phyloP scores from a whole-genome alignment of 148 eudicot genomes.

The Silene conica region DNA sequence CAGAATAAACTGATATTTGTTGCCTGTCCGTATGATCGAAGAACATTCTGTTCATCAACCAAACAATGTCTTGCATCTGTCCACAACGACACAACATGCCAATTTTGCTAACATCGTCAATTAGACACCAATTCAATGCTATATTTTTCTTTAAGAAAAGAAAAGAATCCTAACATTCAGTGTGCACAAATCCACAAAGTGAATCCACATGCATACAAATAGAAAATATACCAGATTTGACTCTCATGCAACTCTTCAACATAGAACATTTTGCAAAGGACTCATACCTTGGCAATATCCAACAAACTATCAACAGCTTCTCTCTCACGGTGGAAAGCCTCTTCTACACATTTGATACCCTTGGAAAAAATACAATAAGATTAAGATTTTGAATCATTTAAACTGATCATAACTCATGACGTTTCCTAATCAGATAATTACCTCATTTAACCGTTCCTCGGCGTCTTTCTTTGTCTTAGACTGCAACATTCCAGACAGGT shows the following conservation, averaged over 20 bases:
- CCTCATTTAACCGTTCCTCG: constrained; percentile 80
- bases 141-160: too few species aligned
- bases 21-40: neutral
- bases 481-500: constrained; percentile 37
- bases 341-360: constrained; percentile 78
- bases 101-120: too few species aligned
- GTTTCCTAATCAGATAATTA: constrained; percentile 24
- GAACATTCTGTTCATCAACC: too few species aligned
- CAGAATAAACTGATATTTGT: too few species aligned
- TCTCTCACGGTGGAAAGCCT: constrained; percentile 49
- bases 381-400: constrained; percentile 9
- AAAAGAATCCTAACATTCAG: too few species aligned
- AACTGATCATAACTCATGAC: neutral
- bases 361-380: constrained; percentile 26
- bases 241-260: neutral
- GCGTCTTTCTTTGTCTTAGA: constrained; percentile 88
- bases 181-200: too few species aligned
- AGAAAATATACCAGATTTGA: neutral
- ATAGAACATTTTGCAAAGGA: neutral
- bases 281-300: constrained; percentile 76
- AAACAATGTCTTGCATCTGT: neutral
- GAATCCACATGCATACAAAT: neutral
- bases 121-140: too few species aligned
- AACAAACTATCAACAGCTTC: constrained; percentile 80
- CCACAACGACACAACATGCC: neutral